phyloP scores from a whole-genome alignment of 2,329 filamentous ascomycete genomes.

The Pseudogymnoascus sp. region DNA sequence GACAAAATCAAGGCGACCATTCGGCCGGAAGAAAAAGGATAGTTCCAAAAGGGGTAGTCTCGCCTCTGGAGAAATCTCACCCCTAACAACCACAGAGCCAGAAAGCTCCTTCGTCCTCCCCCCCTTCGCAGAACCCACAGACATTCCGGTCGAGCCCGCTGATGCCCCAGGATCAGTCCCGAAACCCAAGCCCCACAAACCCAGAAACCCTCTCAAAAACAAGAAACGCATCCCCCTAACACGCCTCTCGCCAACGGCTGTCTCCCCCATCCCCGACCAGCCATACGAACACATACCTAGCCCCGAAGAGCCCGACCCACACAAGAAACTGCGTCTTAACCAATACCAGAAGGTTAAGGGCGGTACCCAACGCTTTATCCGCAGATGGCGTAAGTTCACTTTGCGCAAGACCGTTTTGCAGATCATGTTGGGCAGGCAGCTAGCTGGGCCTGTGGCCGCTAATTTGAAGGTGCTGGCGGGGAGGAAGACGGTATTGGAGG shows the following conservation, averaged over 20 bases:
- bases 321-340: background rate
- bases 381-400: slow-evolving; percentile 15
- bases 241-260: background rate
- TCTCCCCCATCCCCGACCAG: background rate
- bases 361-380: background rate
- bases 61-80: background rate
- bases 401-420: slow-evolving; percentile 20
- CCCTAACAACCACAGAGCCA: background rate
- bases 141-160: background rate
- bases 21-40: background rate
- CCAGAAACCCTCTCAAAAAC: background rate
- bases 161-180: background rate
- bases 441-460: slow-evolving; percentile 17
- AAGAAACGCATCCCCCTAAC: background rate
- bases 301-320: background rate
- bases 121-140: background rate
- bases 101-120: background rate
- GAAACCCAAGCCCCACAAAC: background rate
- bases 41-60: background rate
- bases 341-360: background rate
- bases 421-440: slow-evolving; percentile 22
- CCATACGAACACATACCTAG: background rate
- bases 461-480: slow-evolving; percentile 4
- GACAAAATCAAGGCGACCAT: background rate
- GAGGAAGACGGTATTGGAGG: background rate